Evolutionary conservation across 495 filamentous ascomycete species (phyloP).

Genomic region (Staphylotrichum longicolle): DNA sequence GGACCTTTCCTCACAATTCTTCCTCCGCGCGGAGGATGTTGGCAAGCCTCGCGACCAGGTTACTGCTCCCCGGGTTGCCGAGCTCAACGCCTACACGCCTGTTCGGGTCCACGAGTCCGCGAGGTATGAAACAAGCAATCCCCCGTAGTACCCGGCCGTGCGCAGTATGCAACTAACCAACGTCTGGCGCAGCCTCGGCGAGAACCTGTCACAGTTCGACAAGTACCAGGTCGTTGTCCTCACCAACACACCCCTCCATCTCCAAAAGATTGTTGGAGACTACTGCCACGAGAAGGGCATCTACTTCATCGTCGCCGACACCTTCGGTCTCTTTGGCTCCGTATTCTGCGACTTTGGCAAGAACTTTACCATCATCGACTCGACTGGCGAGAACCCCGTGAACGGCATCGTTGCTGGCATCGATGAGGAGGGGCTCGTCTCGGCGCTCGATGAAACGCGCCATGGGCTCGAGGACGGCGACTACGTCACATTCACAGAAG

Average conservation of each 20-base stretch:
- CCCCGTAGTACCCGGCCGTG: too few relatives aligned
- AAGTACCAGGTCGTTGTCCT: slow-evolving; percentile 91
- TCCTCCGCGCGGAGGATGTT: slow-evolving; percentile 82
- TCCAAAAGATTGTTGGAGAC: slow-evolving; percentile 79
- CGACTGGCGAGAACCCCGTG: slow-evolving; percentile 85
- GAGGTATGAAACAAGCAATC: slow-evolving; percentile 29
- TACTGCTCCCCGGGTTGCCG: slow-evolving; percentile 83
- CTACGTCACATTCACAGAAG: slow-evolving; percentile 88
- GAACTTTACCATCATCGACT: slow-evolving; percentile 83
- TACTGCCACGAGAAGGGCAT: slow-evolving; percentile 93
- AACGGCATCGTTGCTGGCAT: slow-evolving; percentile 89
- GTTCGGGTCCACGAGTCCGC: slow-evolving; percentile 67
- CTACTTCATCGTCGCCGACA: slow-evolving; percentile 81
- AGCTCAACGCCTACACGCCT: slow-evolving; percentile 95
- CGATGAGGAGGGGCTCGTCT: slow-evolving; percentile 83
- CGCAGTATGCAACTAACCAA: too few relatives aligned
- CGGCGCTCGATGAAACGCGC: slow-evolving; percentile 89
- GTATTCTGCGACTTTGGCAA: slow-evolving; percentile 98
- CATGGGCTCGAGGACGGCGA: slow-evolving; percentile 97
- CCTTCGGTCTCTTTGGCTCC: slow-evolving; percentile 88
- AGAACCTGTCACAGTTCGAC: slow-evolving; percentile 72
- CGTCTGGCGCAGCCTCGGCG: slow-evolving; percentile 49
- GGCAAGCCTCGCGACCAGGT: slow-evolving; percentile 86
- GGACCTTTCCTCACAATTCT: slow-evolving; percentile 95
- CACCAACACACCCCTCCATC: slow-evolving; percentile 73